Conservation (phyloP, 139 green algal genomes). For the Chlamydomonas applanata region DNA sequence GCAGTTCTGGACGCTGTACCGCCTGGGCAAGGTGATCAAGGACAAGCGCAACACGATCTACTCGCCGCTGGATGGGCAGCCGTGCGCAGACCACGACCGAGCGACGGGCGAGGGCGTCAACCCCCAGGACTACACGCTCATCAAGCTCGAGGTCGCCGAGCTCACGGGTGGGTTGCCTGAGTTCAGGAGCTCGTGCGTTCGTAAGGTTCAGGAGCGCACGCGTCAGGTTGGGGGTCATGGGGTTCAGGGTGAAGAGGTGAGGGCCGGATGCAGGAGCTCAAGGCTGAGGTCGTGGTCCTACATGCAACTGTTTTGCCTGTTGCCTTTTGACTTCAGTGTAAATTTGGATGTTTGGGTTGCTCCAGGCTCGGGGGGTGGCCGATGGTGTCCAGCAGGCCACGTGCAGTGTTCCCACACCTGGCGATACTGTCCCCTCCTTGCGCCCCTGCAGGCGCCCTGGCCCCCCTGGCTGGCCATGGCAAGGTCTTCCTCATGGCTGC, state of each 20-base stretch:
- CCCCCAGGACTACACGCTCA: slow-evolving; percentile 96
- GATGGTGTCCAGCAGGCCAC: too few relatives aligned
- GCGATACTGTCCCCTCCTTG: too few relatives aligned
- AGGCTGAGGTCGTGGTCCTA: too few relatives aligned
- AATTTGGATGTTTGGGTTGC: background rate
- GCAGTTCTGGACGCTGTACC: slow-evolving; percentile 88
- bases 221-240: too few relatives aligned
- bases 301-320: too few relatives aligned
- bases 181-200: too few relatives aligned
- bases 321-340: background rate
- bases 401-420: too few relatives aligned
- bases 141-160: slow-evolving; percentile 94
- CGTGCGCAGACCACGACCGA: slow-evolving; percentile 93
- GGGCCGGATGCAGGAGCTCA: too few relatives aligned
- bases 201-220: too few relatives aligned
- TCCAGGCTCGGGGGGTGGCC: background rate
- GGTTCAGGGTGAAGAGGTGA: too few relatives aligned
- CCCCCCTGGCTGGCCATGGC: slow-evolving; percentile 61
- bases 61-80: slow-evolving; percentile 93
- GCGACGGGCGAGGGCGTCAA: slow-evolving; percentile 90
- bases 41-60: slow-evolving; percentile 94
- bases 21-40: slow-evolving; percentile 83
- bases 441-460: slow-evolving; percentile 68
- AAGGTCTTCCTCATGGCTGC: slow-evolving; percentile 89
- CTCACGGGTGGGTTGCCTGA: slow-evolving; percentile 58